Evolutionary conservation across 2,329 filamentous ascomycete species (phyloP), one percentile per base, ranked within the genome.

Genomic region (Microdochium trichocladiopsis): DNA sequence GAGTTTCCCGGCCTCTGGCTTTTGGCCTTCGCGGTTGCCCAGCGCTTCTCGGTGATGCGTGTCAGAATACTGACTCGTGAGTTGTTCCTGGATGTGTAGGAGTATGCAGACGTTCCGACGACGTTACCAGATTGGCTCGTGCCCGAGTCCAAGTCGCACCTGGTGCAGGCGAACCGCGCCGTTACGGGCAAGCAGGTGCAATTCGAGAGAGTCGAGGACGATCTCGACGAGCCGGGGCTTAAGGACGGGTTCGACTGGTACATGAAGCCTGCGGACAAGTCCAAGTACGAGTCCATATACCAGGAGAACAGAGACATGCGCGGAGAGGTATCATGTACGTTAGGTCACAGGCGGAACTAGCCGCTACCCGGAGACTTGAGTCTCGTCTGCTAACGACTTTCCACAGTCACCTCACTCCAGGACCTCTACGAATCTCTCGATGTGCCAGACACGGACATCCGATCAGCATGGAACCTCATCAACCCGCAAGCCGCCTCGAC

Each of bases 181-280:
- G 76, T 99, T 57, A 87, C 86, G 14, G 88, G 87, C 56, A 85
- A 86, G 59, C 87, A 89, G 59, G 81, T 88, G 50, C 84, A 88
- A 60, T 96, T 97, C 68, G 92, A 96, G 69, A 80, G 84, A 56
- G 83, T 95, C 54, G 87, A 91, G 51, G 88, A 91, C 60, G 88
- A 95, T 55, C 83, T 86, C 58, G 92, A 96, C 60, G 84, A 86
- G 3, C 83, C 84, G 1, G 91, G 91, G 1, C 76, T 99, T 56
- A 95, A 95, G 68, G 91, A 96, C 70, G 93, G 93, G 12, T 99
- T 99, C 69, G 94, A 99, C 69, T 99, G 94, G 94, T 99, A 99
- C 74, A 99, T 99, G 90, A 91, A 84, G 55, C 94, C 94, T 1
- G 72, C 77, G 25, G 92, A 99, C 72, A 95, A 95, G 72, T 67